Evolutionary conservation across 371 early-diverging fungal species (phyloP).

Genomic region (Zopfochytrium polystomum): DNA sequence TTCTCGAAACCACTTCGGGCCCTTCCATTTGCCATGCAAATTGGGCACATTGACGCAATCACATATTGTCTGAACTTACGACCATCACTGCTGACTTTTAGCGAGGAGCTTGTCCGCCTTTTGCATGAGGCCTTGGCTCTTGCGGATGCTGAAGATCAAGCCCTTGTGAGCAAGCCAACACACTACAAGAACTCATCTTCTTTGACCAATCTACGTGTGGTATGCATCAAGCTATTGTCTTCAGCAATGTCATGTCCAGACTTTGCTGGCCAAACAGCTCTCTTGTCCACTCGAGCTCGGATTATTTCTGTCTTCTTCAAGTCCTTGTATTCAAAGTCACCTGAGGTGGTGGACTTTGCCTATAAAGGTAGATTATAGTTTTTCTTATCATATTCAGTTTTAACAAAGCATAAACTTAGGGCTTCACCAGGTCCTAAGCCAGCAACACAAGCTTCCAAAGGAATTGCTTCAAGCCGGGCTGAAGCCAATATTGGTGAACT

Average conservation of each 20-base stretch:
- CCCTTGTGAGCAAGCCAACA: conserved; percentile 77
- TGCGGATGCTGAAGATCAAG: conserved; percentile 97
- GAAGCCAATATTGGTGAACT: conserved; percentile 89
- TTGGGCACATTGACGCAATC: conserved; percentile 96
- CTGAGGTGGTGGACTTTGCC: conserved; percentile 92
- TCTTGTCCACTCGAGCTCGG: conserved; percentile 70
- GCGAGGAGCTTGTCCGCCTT: conserved; percentile 86
- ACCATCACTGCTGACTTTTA: conserved; percentile 86
- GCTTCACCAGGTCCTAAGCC: conserved; percentile 80
- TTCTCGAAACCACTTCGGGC: conserved; percentile 96
- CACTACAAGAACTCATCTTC: conserved; percentile 80
- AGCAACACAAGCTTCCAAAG: conserved; percentile 85
- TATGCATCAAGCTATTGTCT: conserved; percentile 91
- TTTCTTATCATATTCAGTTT: neutral
- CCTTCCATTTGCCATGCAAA: conserved; percentile 92
- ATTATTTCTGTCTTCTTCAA: conserved; percentile 98
- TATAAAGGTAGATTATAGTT: conserved; percentile 59
- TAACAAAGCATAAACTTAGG: conserved; percentile 42
- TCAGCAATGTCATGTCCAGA: conserved; percentile 90
- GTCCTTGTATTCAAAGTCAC: conserved; percentile 85
- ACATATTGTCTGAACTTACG: conserved; percentile 90
- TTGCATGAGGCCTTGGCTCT: conserved; percentile 90
- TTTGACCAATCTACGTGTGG: conserved; percentile 82
- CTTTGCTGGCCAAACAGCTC: conserved; percentile 35
- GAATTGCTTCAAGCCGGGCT: conserved; percentile 95